Evolutionary conservation across 2,329 filamentous ascomycete genomes (phyloP), one percentile per base, ranked within the genome.

Genomic region (Didymella exigua): DNA sequence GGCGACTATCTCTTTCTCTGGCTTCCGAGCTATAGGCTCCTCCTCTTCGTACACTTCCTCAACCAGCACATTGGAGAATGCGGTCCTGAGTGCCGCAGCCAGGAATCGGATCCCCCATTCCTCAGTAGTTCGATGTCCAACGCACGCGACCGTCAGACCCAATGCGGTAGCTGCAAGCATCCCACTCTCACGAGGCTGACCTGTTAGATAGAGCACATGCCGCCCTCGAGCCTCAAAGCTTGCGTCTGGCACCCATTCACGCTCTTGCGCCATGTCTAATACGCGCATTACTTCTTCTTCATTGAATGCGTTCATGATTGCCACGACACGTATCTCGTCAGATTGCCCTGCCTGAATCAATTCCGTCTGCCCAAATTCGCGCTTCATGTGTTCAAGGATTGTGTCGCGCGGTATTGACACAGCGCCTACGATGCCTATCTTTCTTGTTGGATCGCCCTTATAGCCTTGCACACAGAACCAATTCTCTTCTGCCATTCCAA

Each of bases 291-390:
- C 70, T 47, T 76, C 73, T 3, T 73, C 69, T 6, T 70, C 62
- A 40, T 72, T 66, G 44, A 78, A 77, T 0, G 75, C 76, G 45
- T 76, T 77, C 75, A 77, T 77, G 29, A 76, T 75, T 3, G 75
- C 75, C 5, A 75, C 44, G 9, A 67, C 58, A 16, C 44, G 52
- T 24, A 68, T 66, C 30, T 71, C 66, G 7, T 66, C 64, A 3
- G 60, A 65, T 4, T 37, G 48, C 1, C 67, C 70, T 26, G 59
- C 49, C 2, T 63, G 54, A n/a, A 69, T 56, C 11, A 69, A 42
- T 29, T 73, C 72, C 1, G 60, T 61, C 16, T 54, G 54, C 4
- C 67, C 69, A 59, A 71, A 72, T 37, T 75, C 68, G 9, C 54
- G 31, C 36, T 61, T 51, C 36, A 74, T 67, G 9, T 44, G 53